phyloP scores from a whole-genome alignment of 371 early-diverging fungal species.

The Amoeboaphelidium protococcarum region DNA sequence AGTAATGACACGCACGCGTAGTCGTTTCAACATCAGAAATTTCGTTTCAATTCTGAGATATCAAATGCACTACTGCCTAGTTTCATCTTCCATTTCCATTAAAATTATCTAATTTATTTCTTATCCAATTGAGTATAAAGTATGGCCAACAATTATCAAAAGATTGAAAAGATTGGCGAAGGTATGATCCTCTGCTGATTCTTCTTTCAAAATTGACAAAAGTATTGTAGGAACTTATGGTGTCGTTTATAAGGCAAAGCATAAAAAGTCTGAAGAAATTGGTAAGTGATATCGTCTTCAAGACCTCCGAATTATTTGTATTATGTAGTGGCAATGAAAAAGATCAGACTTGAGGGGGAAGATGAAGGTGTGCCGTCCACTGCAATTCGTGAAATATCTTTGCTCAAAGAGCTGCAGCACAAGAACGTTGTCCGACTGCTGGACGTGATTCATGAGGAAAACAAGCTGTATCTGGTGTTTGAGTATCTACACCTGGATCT shows the following conservation, averaged over 20 bases:
- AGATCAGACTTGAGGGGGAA: slow-evolving; percentile 66
- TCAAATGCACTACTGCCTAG: no score
- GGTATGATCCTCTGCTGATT: slow-evolving; percentile 10
- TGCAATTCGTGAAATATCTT: slow-evolving; percentile 85
- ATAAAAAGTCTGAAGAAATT: slow-evolving; percentile 31
- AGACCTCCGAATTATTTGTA: background rate
- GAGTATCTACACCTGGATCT: slow-evolving; percentile 89
- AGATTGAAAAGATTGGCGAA: slow-evolving; percentile 75
- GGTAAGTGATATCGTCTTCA: background rate
- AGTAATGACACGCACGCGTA: no score
- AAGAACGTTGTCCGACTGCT: slow-evolving; percentile 58
- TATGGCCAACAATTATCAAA: slow-evolving; percentile 30
- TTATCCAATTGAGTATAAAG: no score
- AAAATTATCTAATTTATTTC: no score
- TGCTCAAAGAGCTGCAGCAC: slow-evolving; percentile 84
- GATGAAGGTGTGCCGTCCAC: slow-evolving; percentile 79
- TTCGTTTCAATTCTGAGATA: no score
- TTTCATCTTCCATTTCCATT: no score
- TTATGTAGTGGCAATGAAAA: slow-evolving; percentile 71
- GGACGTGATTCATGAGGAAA: slow-evolving; percentile 69
- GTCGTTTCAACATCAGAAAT: no score
- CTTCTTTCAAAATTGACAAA: no score
- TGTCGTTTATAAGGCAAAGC: slow-evolving; percentile 80
- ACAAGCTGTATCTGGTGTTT: slow-evolving; percentile 80
- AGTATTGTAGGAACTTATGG: slow-evolving; percentile 94